Evolutionary conservation across 805 yeast species (phyloP).

Genomic region (Millerago galiae): DNA sequence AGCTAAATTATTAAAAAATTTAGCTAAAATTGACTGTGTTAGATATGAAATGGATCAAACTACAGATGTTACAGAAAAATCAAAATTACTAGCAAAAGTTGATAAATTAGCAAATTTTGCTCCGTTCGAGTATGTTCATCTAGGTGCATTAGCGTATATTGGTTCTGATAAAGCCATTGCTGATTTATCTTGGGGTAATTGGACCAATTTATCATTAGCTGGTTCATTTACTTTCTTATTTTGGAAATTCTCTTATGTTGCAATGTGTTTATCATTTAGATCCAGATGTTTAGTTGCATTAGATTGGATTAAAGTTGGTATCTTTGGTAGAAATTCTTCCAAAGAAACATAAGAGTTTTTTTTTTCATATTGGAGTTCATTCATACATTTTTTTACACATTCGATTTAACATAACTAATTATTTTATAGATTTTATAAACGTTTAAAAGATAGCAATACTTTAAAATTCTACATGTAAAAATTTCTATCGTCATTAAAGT

Average conservation of each 20-base stretch:
- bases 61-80: conserved; percentile 29
- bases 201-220: conserved; percentile 79
- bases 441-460: too few relatives aligned
- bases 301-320: conserved; percentile 83
- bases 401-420: too few relatives aligned
- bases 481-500: too few relatives aligned
- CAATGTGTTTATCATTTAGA: conserved; percentile 83
- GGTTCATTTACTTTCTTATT: conserved; percentile 83
- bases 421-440: too few relatives aligned
- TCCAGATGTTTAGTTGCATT: conserved; percentile 79
- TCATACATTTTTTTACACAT: background rate
- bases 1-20: conserved; percentile 62
- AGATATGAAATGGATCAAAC: conserved; percentile 29
- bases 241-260: conserved; percentile 89
- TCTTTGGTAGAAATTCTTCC: conserved; percentile 91
- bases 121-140: conserved; percentile 77
- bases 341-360: conserved; percentile 41
- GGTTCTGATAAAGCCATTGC: conserved; percentile 95
- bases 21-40: conserved; percentile 33
- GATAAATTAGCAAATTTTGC: conserved; percentile 35
- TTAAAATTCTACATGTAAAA: too few relatives aligned
- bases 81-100: conserved; percentile 37
- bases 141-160: conserved; percentile 88
- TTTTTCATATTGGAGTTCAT: background rate
- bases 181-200: conserved; percentile 72